These are phyloP conservation scores for Neurospora sp. DNA, from an alignment of 495 filamentous ascomycete species.

Conservation along the genomic window DNA sequence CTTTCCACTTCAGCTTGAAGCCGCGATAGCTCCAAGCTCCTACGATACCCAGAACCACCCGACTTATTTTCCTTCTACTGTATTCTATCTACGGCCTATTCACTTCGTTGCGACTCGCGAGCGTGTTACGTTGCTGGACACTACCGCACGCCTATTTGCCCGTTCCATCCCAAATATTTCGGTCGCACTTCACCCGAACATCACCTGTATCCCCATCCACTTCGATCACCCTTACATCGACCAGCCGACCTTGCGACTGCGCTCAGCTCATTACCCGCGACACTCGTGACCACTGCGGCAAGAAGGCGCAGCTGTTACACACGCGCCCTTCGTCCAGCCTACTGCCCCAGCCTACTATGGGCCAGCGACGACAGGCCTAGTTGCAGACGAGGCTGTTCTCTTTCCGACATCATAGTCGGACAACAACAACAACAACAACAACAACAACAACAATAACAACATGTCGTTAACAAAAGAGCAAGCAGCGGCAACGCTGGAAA, in stretches of 20 bases:
- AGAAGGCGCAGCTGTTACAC: background rate
- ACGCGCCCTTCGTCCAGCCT: background rate
- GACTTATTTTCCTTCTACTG: background rate
- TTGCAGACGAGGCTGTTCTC: constrained; percentile 14
- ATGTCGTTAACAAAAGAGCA: constrained; percentile 24
- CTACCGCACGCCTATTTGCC: background rate
- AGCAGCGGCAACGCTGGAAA: constrained; percentile 20
- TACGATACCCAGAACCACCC: background rate
- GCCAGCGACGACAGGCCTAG: constrained; percentile 14
- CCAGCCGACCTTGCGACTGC: background rate
- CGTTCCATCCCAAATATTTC: background rate
- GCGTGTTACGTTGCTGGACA: background rate
- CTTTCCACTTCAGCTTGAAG: background rate
- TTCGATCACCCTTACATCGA: background rate
- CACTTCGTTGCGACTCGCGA: background rate
- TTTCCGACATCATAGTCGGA: background rate
- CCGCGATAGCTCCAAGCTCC: background rate
- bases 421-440: constrained; percentile 14
- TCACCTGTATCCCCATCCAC: background rate
- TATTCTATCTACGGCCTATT: background rate
- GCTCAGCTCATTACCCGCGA: background rate
- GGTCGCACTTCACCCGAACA: background rate
- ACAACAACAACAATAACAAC: constrained; percentile 9
- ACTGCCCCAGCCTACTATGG: constrained; percentile 18
- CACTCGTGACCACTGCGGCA: background rate